phyloP scores from a whole-genome alignment of 2,329 filamentous ascomycete genomes.

The Phyllosticta ampelicida region DNA sequence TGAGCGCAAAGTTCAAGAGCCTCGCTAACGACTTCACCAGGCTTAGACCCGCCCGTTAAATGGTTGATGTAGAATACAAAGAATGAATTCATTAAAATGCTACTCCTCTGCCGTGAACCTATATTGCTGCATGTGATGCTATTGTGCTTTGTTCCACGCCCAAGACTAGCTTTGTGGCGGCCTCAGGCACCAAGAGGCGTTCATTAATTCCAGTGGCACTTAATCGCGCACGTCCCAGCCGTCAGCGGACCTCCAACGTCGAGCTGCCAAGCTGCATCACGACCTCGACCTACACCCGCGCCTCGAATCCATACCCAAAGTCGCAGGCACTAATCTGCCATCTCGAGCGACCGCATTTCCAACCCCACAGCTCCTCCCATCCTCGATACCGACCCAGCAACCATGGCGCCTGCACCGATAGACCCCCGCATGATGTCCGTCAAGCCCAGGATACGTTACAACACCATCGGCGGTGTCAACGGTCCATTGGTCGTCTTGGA shows the following conservation, averaged over 20 bases:
- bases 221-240: conserved; percentile 5
- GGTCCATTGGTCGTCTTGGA: conserved; percentile 95
- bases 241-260: conserved; percentile 8
- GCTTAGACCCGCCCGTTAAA: too few species aligned
- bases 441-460: conserved; percentile 76
- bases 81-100: not conserved
- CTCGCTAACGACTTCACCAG: not conserved
- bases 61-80: not conserved
- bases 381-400: conserved; percentile 10
- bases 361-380: conserved; percentile 4
- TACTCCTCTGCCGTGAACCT: not conserved
- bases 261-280: conserved; percentile 10
- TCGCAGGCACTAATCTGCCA: conserved; percentile 6
- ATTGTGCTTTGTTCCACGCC: not conserved
- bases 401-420: conserved; percentile 26
- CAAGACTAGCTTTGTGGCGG: not conserved
- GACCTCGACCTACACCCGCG: conserved; percentile 3
- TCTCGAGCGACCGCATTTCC: not conserved
- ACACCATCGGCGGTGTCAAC: conserved; percentile 97
- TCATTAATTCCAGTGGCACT: conserved; percentile 5
- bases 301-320: conserved; percentile 6
- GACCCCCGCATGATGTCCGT: conserved; percentile 46
- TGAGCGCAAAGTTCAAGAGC: not conserved
- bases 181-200: not conserved
- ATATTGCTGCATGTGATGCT: not conserved